These are phyloP conservation scores for Epichloe amarillans DNA, from an alignment of 2,329 filamentous ascomycete species.

Conservation along the genomic window DNA sequence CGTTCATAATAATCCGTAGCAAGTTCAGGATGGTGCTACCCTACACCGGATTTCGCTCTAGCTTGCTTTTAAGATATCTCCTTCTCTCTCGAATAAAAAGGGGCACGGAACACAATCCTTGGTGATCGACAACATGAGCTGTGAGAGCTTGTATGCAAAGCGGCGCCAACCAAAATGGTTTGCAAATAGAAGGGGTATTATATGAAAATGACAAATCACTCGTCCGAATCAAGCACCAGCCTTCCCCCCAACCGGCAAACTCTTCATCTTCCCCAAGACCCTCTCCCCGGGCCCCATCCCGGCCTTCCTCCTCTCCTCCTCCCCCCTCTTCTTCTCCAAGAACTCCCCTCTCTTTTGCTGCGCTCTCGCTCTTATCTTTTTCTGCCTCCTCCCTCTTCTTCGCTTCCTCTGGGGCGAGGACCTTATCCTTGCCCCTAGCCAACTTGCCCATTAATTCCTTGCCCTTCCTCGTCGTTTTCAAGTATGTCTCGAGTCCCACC, in stretches of 20 bases:
- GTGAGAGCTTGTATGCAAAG: too few species aligned
- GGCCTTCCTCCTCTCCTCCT: constrained; percentile 25
- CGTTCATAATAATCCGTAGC: too few species aligned
- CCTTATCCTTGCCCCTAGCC: constrained; percentile 40
- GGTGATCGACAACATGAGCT: too few species aligned
- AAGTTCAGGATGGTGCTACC: too few species aligned
- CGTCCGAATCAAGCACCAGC: neutral
- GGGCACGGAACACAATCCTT: too few species aligned
- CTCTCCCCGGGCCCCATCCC: constrained; percentile 15
- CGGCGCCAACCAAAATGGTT: neutral
- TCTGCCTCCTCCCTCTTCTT: constrained; percentile 43
- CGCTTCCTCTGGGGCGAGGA: constrained; percentile 47
- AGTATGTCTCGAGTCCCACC: constrained; percentile 69
- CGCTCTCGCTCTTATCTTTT: constrained; percentile 46
- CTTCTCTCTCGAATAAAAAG: too few species aligned
- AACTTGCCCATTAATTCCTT: constrained; percentile 40
- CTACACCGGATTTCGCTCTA: too few species aligned
- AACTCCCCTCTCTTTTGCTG: constrained; percentile 34
- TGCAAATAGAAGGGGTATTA: constrained; percentile 1
- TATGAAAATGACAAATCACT: neutral
- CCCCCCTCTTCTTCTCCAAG: constrained; percentile 23
- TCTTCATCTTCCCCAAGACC: constrained; percentile 28
- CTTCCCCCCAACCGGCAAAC: constrained; percentile 16
- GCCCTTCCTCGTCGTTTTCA: constrained; percentile 52
- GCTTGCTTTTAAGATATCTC: too few species aligned